Evolutionary conservation across 129 eudicot genomes (phyloP), one percentile per base, ranked within the genome.

Genomic region (Chrysanthemum seticuspe): DNA sequence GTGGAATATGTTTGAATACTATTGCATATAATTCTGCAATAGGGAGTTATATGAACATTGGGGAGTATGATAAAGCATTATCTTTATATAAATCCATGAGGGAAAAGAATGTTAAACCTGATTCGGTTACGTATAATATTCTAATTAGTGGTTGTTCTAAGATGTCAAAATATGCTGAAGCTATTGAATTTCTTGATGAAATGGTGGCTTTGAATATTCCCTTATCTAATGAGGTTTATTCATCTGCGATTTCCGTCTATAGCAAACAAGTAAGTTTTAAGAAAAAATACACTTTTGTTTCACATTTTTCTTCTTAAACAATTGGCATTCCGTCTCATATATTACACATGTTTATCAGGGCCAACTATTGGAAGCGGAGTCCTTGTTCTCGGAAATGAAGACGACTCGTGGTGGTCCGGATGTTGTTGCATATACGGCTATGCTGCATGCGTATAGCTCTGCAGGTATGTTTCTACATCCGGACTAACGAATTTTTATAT

Each of bases 31-130:
- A 94, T 77, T 86, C 96, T 51, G 97, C 87, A 18, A 87, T 94
- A 65, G 97, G 96, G 51, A 94, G 97, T 87, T 94, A 88, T 79
- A 80, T 94, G 96, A 94, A 82, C 61, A 75, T 81, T n/a, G 97
- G 98, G 78, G 97, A 94, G 13, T 90, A 72, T 80, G 89, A 83
- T 44, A 85, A 88, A 82, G 98, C 97, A 50, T 11, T 86, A 63
- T 73, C 65, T 50, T 74, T 94, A 64, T 86, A 87, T 65, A 75
- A 77, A 79, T 64, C 77, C 47, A 90, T 94, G 97, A 81, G 78
- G 82, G 83, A 85, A 68, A 89, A 86, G 80, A 90, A 79, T 61
- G 86, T 90, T 71, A 85, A 76, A 76, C 92, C 94, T 71, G 99
- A 94, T 85, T 77, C 97, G 14, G 85, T 90, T 80, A 94, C 99